These are phyloP conservation scores for Abrus precatorius DNA, from an alignment of 306 rosid genomes.

Conservation along the genomic window DNA sequence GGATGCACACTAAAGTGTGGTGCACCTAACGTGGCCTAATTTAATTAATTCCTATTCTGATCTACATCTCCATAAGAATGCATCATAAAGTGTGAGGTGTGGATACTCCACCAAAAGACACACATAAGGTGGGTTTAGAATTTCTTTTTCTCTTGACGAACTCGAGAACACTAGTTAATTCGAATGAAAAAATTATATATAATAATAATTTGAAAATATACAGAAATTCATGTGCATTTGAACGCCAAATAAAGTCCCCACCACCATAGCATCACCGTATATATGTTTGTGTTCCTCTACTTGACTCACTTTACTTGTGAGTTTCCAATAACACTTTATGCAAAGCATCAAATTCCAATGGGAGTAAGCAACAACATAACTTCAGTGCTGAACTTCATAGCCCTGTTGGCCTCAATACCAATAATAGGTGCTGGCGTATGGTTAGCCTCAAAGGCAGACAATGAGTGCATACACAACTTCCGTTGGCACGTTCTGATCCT, in stretches of 20 bases:
- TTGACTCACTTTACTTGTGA: background rate
- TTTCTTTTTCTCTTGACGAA: no score
- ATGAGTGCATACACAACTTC: slow-evolving; percentile 76
- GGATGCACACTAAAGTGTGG: background rate
- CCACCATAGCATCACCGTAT: no score
- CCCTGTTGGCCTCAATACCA: slow-evolving; percentile 73
- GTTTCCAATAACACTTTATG: background rate
- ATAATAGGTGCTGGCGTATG: slow-evolving; percentile 77
- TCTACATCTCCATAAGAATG: background rate
- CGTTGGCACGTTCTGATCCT: slow-evolving; percentile 78
- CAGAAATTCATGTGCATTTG: no score
- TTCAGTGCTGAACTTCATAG: slow-evolving; percentile 69
- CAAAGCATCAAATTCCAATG: slow-evolving; percentile 35
- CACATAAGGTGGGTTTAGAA: no score
- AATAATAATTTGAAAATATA: no score
- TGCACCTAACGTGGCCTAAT: background rate
- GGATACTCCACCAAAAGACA: no score
- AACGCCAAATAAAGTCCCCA: no score
- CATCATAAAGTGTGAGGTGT: background rate
- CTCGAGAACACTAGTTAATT: no score
- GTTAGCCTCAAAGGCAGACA: slow-evolving; percentile 83
- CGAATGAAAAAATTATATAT: no score
- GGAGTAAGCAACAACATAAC: slow-evolving; percentile 86
- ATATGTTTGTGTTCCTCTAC: background rate
- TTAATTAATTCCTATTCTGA: background rate